Percentiles rank a stretch among this genome's conserved stretches.
Conservation (phyloP, 2,329 filamentous ascomycete genomes). For the Torrubiellomyces zombiae region DNA sequence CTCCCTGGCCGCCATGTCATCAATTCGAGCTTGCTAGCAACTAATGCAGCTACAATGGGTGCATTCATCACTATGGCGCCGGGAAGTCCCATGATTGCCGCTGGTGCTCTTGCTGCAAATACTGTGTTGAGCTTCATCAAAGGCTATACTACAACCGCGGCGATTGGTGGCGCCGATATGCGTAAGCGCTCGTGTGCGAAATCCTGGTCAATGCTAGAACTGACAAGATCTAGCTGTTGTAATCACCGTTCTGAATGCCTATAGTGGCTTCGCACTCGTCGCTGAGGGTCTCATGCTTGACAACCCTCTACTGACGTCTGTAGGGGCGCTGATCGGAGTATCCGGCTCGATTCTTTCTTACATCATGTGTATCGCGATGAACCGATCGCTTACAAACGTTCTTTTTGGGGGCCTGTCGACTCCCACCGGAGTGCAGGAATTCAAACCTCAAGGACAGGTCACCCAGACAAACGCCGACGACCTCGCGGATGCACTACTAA, state of each 20-base stretch:
- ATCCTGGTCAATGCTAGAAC: conserved; percentile 4
- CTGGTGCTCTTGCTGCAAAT: conserved; percentile 60
- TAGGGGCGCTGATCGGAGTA: conserved; percentile 75
- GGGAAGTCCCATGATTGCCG: conserved; percentile 61
- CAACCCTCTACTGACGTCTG: conserved; percentile 68
- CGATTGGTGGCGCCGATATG: conserved; percentile 90
- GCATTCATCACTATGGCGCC: conserved; percentile 71
- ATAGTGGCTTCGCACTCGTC: conserved; percentile 78
- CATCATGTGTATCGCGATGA: conserved; percentile 82
- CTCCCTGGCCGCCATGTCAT: conserved; percentile 60
- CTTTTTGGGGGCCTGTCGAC: conserved; percentile 59
- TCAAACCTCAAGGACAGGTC: conserved; percentile 65
- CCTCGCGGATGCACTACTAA: conserved; percentile 56
- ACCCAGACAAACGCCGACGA: conserved; percentile 69
- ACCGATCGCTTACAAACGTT: conserved; percentile 75
- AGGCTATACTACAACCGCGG: conserved; percentile 73
- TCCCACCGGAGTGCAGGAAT: conserved; percentile 39
- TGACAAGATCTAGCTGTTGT: conserved; percentile 51
- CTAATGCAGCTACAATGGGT: conserved; percentile 70
- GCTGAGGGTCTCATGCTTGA: conserved; percentile 87
- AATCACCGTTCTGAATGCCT: conserved; percentile 80
- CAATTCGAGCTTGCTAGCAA: conserved; percentile 57
- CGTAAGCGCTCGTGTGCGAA: conserved; percentile 21
- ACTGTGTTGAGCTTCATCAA: conserved; percentile 67
- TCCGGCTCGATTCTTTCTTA: conserved; percentile 81